phyloP scores from a whole-genome alignment of 306 rosid species.

The Senna siamea region DNA sequence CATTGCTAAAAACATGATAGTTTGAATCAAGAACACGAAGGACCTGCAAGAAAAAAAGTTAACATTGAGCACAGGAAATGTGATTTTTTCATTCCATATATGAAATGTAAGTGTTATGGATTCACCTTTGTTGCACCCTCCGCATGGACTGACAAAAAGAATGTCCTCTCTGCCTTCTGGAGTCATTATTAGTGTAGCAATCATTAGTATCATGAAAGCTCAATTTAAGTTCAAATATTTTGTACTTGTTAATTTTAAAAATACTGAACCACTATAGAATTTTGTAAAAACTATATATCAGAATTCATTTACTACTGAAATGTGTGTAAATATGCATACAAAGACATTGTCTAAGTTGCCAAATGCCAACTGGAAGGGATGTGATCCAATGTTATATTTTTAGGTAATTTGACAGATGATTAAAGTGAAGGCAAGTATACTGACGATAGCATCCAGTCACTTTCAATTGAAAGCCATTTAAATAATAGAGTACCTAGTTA shows the following conservation, averaged over 20 bases:
- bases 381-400: no score
- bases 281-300: no score
- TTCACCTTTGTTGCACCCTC: constrained; percentile 96
- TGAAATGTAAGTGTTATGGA: constrained; percentile 35
- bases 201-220: constrained; percentile 20
- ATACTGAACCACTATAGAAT: background rate
- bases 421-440: no score
- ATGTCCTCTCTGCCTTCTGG: constrained; percentile 88
- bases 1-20: constrained; percentile 61
- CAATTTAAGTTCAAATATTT: constrained; percentile 13
- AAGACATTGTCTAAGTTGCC: no score
- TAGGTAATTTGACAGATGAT: no score
- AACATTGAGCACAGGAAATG: background rate
- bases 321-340: no score
- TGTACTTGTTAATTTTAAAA: background rate
- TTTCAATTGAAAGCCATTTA: no score
- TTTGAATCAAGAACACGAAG: constrained; percentile 79
- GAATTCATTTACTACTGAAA: no score
- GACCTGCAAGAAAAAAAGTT: constrained; percentile 58
- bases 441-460: no score
- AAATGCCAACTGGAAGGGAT: no score
- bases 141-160: constrained; percentile 77
- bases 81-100: constrained; percentile 10
- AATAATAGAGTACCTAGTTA: no score
- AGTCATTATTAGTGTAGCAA: constrained; percentile 43